Evolutionary conservation across 2,329 filamentous ascomycete species (phyloP).

Genomic region (Fusarium gaditjirri): DNA sequence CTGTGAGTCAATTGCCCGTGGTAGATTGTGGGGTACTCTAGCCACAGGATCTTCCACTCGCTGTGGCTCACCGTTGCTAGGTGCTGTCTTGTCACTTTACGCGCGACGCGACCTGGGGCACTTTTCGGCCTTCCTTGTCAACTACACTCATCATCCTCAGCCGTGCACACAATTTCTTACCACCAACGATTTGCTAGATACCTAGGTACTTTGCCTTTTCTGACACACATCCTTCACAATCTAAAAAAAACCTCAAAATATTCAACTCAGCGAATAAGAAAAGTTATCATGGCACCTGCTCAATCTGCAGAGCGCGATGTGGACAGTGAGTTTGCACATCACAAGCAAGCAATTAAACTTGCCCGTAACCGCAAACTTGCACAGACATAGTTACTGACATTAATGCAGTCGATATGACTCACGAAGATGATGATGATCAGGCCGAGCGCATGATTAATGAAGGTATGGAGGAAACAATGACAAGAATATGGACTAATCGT

Average conservation of each 20-base stretch:
- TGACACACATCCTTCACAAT: neutral
- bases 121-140: constrained; percentile 47
- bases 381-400: constrained; percentile 3
- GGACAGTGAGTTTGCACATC: constrained; percentile 47
- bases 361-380: neutral
- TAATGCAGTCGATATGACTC: constrained; percentile 52
- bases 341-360: constrained; percentile 8
- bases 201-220: neutral
- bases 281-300: constrained; percentile 50
- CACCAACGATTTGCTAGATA: constrained; percentile 9
- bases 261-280: neutral
- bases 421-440: constrained; percentile 76
- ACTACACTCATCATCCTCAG: constrained; percentile 32
- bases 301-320: constrained; percentile 50
- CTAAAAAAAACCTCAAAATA: neutral
- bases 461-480: constrained; percentile 59
- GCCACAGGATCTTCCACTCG: constrained; percentile 27
- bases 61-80: constrained; percentile 24
- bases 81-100: constrained; percentile 47
- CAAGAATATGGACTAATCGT: neutral
- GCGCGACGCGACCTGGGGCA: constrained; percentile 48
- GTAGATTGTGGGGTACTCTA: constrained; percentile 3
- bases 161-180: constrained; percentile 30
- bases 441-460: constrained; percentile 95
- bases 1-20: constrained; percentile 36